These are phyloP conservation scores for Arthrocladium fulminans DNA, from an alignment of 2,329 filamentous ascomycete species.

Conservation along the genomic window DNA sequence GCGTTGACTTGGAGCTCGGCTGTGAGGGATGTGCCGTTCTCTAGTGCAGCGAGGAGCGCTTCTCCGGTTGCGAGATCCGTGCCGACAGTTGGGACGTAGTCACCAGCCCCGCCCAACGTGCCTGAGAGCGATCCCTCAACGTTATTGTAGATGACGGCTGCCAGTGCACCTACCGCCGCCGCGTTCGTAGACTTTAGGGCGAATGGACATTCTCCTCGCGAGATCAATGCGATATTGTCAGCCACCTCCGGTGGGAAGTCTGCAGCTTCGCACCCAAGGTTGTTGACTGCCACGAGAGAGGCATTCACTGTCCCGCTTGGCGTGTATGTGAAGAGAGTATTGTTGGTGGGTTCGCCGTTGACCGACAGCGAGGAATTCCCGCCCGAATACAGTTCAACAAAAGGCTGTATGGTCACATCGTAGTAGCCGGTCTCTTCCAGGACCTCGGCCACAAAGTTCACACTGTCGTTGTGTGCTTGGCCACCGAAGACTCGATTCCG, in stretches of 20 bases:
- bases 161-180: constrained; percentile 59
- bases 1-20: constrained; percentile 36
- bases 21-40: constrained; percentile 32
- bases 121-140: constrained; percentile 54
- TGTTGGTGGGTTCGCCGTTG: constrained; percentile 48
- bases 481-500: constrained; percentile 24
- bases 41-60: constrained; percentile 47
- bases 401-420: constrained; percentile 45
- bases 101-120: constrained; percentile 52
- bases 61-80: constrained; percentile 52
- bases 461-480: constrained; percentile 54
- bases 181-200: constrained; percentile 61
- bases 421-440: constrained; percentile 37
- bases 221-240: constrained; percentile 61
- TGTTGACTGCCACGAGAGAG: constrained; percentile 49
- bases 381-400: constrained; percentile 36
- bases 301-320: constrained; percentile 52
- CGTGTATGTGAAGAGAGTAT: constrained; percentile 55
- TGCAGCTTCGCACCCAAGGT: constrained; percentile 52
- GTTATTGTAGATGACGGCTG: constrained; percentile 67
- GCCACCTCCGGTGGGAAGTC: constrained; percentile 53
- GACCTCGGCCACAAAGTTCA: constrained; percentile 53
- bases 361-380: constrained; percentile 32
- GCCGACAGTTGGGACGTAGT: constrained; percentile 60
- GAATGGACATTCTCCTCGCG: constrained; percentile 62